phyloP scores from a whole-genome alignment of 2,329 filamentous ascomycete genomes.

The Talaromyces sp. region DNA sequence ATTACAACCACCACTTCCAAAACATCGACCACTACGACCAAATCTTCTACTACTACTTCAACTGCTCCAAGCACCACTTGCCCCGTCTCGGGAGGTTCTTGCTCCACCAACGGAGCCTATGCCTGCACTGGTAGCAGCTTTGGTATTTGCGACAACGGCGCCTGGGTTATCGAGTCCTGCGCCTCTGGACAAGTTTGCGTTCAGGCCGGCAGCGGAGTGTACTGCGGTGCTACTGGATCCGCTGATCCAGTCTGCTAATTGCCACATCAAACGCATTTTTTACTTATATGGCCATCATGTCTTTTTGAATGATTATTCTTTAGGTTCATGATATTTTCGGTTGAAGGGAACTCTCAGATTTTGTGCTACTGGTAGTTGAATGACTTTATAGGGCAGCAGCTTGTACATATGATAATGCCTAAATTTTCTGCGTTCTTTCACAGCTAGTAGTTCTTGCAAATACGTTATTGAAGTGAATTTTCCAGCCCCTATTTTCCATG shows the following conservation, averaged over 20 bases:
- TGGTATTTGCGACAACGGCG: slow-evolving; percentile 9
- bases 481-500: too few species aligned
- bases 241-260: neutral
- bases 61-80: slow-evolving; percentile 2
- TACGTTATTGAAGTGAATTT: too few species aligned
- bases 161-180: slow-evolving; percentile 14
- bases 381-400: neutral
- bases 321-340: neutral
- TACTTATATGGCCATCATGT: too few species aligned
- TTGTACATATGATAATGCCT: neutral
- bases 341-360: neutral
- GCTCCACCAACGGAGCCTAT: slow-evolving; percentile 2
- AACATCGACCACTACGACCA: slow-evolving; percentile 3
- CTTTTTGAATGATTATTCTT: neutral
- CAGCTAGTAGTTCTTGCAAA: too few species aligned
- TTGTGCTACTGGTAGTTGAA: neutral
- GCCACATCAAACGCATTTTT: neutral
- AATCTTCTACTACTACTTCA: neutral
- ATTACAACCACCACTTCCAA: neutral
- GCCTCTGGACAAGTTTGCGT: slow-evolving; percentile 11
- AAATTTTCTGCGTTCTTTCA: too few species aligned
- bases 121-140: slow-evolving; percentile 11
- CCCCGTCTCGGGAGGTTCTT: slow-evolving; percentile 1
- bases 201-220: slow-evolving; percentile 6
- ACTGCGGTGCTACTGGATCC: slow-evolving; percentile 5